Evolutionary conservation across 2,329 filamentous ascomycete species (phyloP), one percentile per base, ranked within the genome.

Genomic region (Calonectria honghensis): DNA sequence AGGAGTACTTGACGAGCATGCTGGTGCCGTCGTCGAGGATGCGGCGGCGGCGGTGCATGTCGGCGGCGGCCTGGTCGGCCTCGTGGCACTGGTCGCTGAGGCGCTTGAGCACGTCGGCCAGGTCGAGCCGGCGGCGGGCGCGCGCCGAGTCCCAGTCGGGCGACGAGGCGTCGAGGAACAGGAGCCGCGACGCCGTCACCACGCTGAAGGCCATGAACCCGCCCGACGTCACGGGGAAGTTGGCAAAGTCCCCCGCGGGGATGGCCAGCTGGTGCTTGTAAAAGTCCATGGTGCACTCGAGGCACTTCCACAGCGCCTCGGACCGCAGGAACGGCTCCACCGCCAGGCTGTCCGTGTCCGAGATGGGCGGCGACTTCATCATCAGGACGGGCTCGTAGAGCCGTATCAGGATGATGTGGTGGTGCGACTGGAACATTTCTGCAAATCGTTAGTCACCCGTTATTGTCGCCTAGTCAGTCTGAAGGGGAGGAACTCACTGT

Each of bases 341-440:
- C 9, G 67, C 32, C 57, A 71, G 45, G 11, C 70, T n/a, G 20
- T 81, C 75, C 1, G 74, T 4, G 27, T 80, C 73, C 14, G 76
- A 51, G 0, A 78, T 35, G 6, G 64, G 48, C 0, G 78, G 67
- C 1, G 80, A 69, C 4, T 79, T 81, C 73, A 84, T 81, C 57
- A 77, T 79, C 4, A 86, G 81, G 27, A 81, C 80, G 0, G 85
- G 85, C 61, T 87, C 86, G 72, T 85, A 86, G 2, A 87, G 80
- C 0, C 84, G 83, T 20, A 84, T 79, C 6, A 85, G 52, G 1
- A 83, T 71, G 41, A 79, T 77, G 66, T 83, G 73, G 52, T 86
- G 86, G 61, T 84, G 83, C 2, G 82, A 77, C 76, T 81, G 82
- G 37, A 87, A 79, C 6, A 84, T 75, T 45, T 76, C 85, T 87